Evolutionary conservation across 257 asterid species (phyloP), one percentile per base, ranked within the genome.

Genomic region (Fraxinus pennsylvanica): DNA sequence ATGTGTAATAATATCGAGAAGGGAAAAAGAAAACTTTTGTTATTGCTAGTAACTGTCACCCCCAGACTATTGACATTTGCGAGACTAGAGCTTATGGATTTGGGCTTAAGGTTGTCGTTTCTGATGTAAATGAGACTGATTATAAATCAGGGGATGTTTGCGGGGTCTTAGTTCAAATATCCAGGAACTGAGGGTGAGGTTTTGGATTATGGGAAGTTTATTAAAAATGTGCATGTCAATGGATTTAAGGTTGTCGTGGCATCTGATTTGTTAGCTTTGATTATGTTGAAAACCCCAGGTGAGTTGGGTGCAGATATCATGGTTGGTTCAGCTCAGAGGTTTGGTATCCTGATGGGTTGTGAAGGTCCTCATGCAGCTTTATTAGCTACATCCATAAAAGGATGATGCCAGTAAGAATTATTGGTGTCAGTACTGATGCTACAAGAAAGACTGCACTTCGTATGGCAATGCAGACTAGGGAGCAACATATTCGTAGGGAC

Each of bases 391-490:
- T 93, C 99, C 15, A 95, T 78, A 95, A 95, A 85, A 88, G 99
- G 88, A 93, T 93, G 96, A 95, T 95, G 99, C 99, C 99, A 0
- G 99, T 98, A 74, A 93, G 99, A 86, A 93, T 95, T 83, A 95
- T 93, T 80, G 99, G 99, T 57, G 83, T 93, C n/a, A 95, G 98
- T 82, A 92, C 91, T 79, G 99, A 95, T 90, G 90, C 99, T 1
- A 39, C 96, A 0, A 97, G 99, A 21, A 93, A 95, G 80, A 97
- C 94, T 8, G 98, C 98, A 72, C 90, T 95, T 19, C 92, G 99
- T 21, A 93, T 95, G 98, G 99, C 99, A 14, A 95, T 95, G 99
- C 99, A 95, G 90, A 95, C 99, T 5, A 87, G 99, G 90, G 98
- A 95, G 88, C 99, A 95, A 82, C 99, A 95, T 76, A 95, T 95